Conservation (phyloP, 345 rosid species). For the Camelina neglecta region DNA sequence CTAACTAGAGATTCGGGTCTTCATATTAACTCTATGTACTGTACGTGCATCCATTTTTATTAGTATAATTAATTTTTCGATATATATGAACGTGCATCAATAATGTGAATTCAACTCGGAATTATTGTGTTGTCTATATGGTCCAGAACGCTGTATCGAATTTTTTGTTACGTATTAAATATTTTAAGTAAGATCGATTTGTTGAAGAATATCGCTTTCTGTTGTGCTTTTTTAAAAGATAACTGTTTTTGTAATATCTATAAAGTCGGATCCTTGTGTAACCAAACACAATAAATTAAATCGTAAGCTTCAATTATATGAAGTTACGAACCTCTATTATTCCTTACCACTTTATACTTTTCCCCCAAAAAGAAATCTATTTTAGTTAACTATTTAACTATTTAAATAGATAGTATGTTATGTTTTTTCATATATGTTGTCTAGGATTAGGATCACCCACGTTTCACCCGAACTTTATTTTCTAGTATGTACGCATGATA, state of each 20-base stretch:
- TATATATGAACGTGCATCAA: slow-evolving; percentile 46
- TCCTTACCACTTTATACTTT: slow-evolving; percentile 21
- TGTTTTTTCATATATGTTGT: slow-evolving; percentile 10
- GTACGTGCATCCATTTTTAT: slow-evolving; percentile 35
- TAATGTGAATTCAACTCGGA: slow-evolving; percentile 35
- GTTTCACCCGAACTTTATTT: not conserved
- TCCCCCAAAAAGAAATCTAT: not conserved
- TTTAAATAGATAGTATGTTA: not conserved
- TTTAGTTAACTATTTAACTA: slow-evolving; percentile 22
- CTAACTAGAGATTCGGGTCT: slow-evolving; percentile 28
- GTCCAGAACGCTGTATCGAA: slow-evolving; percentile 37
- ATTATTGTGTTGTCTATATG: slow-evolving; percentile 18
- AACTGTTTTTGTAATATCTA: slow-evolving; percentile 15
- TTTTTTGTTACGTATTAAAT: slow-evolving; percentile 7
- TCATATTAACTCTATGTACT: not conserved
- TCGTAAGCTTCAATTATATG: slow-evolving; percentile 34
- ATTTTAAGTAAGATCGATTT: slow-evolving; percentile 25
- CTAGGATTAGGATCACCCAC: slow-evolving; percentile 26
- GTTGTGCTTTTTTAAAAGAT: slow-evolving; percentile 10
- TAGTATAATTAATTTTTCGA: not conserved
- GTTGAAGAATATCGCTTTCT: slow-evolving; percentile 39
- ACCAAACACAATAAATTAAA: slow-evolving; percentile 13
- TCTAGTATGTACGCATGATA: slow-evolving; percentile 31
- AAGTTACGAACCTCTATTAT: slow-evolving; percentile 31
- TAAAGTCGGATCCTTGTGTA: slow-evolving; percentile 32